Evolutionary conservation across 495 filamentous ascomycete genomes (phyloP), one percentile per base, ranked within the genome.

Genomic region (Pyrenopolyporus hunteri): DNA sequence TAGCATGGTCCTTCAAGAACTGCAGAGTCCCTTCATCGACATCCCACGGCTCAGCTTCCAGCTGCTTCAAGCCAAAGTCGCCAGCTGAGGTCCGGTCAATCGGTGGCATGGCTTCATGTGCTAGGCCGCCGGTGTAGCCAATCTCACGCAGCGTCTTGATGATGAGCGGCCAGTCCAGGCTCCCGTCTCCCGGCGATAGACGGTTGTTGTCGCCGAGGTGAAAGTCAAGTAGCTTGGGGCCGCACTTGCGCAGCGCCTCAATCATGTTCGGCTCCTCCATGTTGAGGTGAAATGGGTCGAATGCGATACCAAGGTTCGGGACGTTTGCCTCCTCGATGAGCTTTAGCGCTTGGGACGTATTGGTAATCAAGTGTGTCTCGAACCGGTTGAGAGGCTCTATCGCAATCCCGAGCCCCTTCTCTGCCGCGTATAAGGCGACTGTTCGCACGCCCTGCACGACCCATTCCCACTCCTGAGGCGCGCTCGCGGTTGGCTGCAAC

Each of bases 301-400:
- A 71, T 2, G 63, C 67, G 42, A 71, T 47, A 1, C 69, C 69
- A 14, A 69, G 39, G 33, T 65, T 57, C 22, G 57, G 47, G 25
- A 57, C 20, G 16, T 57, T 52, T 6, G 52, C 66, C 25, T 64
- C 63, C 4, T 69, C 45, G 26, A 65, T 58, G 5, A 70, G 55
- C 25, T 61, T 54, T 10, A 71, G 46, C 14, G 59, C 47, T 26
- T 70, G 66, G 11, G 68, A 65, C 11, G 32, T 62, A 6, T 65
- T 60, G 32, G 61, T 70, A 14, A 70, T 45, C 25, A 71, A 39
- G 32, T 69, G 67, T 10, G 68, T 69, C 50, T 71, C 66, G 43
- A 71, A 69, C 19, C 66, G 48, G 43, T 71, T 71, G 17, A 71
- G 55, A 13, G 68, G 68, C 29, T 71, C 68, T 9, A 71, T 20